A percentile compares a stretch with the other conserved stretches of the same genome.
Evolutionary conservation across 116 monocot genomes (phyloP).

Genomic region (Zostera marina): DNA sequence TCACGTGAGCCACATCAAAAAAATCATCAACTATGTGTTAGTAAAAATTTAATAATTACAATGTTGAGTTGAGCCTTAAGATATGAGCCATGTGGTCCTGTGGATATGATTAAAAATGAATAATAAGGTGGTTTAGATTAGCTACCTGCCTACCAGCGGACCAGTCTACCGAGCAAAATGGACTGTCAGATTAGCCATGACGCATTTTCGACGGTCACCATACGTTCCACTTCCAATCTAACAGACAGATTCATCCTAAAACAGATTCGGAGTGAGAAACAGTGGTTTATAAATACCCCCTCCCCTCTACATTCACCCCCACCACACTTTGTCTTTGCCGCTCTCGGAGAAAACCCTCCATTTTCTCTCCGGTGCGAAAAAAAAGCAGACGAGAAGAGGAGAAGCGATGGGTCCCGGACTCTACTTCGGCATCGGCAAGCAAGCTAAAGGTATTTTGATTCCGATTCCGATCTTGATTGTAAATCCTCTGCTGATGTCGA

Average conservation of each 20-base stretch:
- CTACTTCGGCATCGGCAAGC: constrained; percentile 36
- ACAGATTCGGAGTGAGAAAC: background rate
- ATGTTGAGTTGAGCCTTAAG: no score
- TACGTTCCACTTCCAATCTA: no score
- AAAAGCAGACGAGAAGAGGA: background rate
- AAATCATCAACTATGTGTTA: no score
- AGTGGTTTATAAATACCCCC: background rate
- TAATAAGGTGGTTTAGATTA: no score
- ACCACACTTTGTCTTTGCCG: background rate
- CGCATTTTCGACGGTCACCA: no score
- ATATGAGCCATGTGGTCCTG: no score
- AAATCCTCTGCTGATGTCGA: background rate
- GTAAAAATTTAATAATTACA: no score
- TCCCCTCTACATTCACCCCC: background rate
- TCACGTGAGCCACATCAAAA: no score
- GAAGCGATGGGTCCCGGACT: constrained; percentile 31
- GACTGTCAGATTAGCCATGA: no score
- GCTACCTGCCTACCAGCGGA: no score
- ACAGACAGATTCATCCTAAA: background rate
- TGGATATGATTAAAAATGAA: no score
- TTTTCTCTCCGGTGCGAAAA: background rate
- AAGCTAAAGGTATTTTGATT: background rate
- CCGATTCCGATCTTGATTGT: background rate
- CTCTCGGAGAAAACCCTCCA: background rate
- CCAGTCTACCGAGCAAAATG: no score